Evolutionary conservation across 345 rosid species (phyloP).

Genomic region (Populus tremula): DNA sequence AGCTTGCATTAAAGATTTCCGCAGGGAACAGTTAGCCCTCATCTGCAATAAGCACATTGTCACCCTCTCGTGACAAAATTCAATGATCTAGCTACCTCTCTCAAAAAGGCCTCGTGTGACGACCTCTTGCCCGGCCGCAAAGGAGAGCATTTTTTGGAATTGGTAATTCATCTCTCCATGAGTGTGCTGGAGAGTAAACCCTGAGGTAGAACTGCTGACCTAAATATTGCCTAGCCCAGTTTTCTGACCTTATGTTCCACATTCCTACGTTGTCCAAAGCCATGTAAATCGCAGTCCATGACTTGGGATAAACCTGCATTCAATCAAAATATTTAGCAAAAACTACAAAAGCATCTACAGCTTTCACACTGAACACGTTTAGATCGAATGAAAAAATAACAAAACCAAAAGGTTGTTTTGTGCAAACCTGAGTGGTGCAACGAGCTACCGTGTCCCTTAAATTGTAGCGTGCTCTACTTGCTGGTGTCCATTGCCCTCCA

Average conservation of each 20-base stretch:
- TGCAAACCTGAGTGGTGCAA: constrained; percentile 59
- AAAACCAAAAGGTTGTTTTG: too few relatives aligned
- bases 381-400: too few relatives aligned
- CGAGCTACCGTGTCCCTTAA: constrained; percentile 60
- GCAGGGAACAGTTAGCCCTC: background rate
- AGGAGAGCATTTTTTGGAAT: constrained; percentile 57
- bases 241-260: constrained; percentile 72
- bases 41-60: constrained; percentile 14
- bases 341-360: background rate
- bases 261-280: constrained; percentile 70
- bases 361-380: too few relatives aligned
- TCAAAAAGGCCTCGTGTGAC: constrained; percentile 60
- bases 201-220: constrained; percentile 71
- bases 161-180: constrained; percentile 63
- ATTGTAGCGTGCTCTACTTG: constrained; percentile 53
- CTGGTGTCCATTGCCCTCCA: constrained; percentile 68
- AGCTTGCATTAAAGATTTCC: constrained; percentile 23
- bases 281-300: constrained; percentile 72
- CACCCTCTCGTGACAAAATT: constrained; percentile 60
- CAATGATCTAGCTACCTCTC: background rate
- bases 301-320: constrained; percentile 57
- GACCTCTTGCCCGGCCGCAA: constrained; percentile 67
- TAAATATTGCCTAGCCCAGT: constrained; percentile 58
- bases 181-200: constrained; percentile 44
- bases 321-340: background rate